A percentile compares a stretch with the other conserved stretches of the same genome.
These are phyloP conservation scores for Mrakia frigida DNA, from an alignment of 768 basidiomycete genomes.

Conservation along the genomic window DNA sequence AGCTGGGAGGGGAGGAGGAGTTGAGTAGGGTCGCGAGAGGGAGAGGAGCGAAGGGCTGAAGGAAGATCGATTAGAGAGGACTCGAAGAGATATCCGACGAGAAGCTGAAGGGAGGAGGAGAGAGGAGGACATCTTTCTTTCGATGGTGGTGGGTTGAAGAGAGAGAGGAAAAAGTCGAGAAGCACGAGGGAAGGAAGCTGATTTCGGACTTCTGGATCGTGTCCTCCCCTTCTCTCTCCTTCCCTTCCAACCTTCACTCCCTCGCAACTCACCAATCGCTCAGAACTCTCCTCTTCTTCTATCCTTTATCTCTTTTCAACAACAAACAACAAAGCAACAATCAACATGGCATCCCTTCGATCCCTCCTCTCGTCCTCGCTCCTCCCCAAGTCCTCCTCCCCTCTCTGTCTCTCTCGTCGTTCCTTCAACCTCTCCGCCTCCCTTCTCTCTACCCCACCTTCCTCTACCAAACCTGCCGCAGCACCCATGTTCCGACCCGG, in stretches of 20 bases:
- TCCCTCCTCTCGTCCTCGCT: not conserved
- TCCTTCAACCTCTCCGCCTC: not conserved
- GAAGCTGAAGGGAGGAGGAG: not conserved
- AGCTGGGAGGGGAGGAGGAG: not conserved
- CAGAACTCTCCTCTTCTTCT: not conserved
- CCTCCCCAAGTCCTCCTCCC: not conserved
- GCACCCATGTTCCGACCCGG: conserved; percentile 49
- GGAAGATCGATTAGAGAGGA: too few species aligned
- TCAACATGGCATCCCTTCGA: not conserved
- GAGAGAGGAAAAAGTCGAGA: not conserved
- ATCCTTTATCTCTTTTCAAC: not conserved
- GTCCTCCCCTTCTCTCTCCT: not conserved
- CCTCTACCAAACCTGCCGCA: not conserved
- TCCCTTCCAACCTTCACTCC: not conserved
- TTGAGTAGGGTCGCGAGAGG: not conserved
- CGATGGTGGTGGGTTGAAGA: not conserved
- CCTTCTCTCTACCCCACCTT: not conserved
- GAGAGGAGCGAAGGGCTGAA: not conserved
- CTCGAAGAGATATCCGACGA: not conserved
- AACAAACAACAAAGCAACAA: not conserved
- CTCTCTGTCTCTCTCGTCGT: not conserved
- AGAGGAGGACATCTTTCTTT: not conserved
- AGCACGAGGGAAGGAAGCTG: not conserved
- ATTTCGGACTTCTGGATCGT: not conserved
- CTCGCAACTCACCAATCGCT: too few species aligned